Evolutionary conservation across 2,329 filamentous ascomycete species (phyloP).

Genomic region (Verticillium tricorpus): DNA sequence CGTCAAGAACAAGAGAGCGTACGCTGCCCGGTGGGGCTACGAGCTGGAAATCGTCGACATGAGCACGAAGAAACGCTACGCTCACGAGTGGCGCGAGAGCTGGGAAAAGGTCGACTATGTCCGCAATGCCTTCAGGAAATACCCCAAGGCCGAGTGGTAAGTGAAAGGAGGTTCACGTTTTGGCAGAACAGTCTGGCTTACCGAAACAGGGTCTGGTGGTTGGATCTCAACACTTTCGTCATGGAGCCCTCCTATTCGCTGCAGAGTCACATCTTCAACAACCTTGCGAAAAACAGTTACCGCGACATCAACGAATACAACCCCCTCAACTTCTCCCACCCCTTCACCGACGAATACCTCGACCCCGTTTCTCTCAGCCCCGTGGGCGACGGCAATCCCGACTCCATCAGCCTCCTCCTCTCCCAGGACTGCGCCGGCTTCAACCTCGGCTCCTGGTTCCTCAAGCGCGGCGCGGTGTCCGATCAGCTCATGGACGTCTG

Average conservation of each 20-base stretch:
- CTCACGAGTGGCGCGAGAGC: constrained; percentile 97
- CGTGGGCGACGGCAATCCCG: constrained; percentile 69
- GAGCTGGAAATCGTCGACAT: constrained; percentile 96
- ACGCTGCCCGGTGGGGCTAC: constrained; percentile 85
- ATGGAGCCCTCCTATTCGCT: constrained; percentile 94
- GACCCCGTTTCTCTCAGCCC: constrained; percentile 69
- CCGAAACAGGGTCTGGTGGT: constrained; percentile 86
- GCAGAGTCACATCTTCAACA: constrained; percentile 83
- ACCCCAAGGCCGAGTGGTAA: constrained; percentile 94
- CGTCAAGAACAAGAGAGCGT: constrained; percentile 89
- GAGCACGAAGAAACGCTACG: constrained; percentile 97
- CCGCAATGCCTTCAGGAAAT: constrained; percentile 83
- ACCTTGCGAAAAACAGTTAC: constrained; percentile 71
- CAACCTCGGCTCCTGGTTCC: constrained; percentile 93
- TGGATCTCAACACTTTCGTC: constrained; percentile 94
- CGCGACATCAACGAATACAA: constrained; percentile 97
- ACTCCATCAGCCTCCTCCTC: constrained; percentile 82
- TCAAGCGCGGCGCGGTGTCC: constrained; percentile 80
- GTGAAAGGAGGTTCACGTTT: constrained; percentile 21
- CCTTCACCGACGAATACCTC: constrained; percentile 68
- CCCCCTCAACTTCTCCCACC: constrained; percentile 88
- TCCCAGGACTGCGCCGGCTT: constrained; percentile 95
- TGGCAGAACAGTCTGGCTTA: neutral
- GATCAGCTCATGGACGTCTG: constrained; percentile 90
- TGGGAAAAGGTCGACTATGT: constrained; percentile 99